Base-by-base conservation (phyloP, 805 yeast genomes). In the Candida broadrunensis region DNA sequence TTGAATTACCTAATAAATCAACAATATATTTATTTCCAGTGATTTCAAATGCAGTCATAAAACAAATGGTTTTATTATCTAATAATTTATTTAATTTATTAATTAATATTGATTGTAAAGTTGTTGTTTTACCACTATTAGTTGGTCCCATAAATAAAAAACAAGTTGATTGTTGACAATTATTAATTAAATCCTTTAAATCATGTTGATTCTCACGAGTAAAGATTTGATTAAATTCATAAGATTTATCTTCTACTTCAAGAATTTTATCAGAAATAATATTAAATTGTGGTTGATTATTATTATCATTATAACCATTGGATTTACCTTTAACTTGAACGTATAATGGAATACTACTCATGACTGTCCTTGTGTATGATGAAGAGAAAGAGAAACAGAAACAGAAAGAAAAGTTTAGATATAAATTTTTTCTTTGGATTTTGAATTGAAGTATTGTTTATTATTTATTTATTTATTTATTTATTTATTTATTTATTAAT, bases 51-150 rank as follows among this genome's bases (percentile, higher is more conserved):
- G 66, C 67, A 17, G 58, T 54, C 20, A 26, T 6, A 21, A 35
- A 26, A 2, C 46, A 14, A 30, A 44, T 11, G 37, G 46, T 15
- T 35, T 38, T 26, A 14, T 17, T 15, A 24, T 39, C 33, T 19
- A 60, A 45, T 13, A 58, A 50, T 14, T 8, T 5, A n/a, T 15
- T 7, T 14, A 29, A 15, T 29, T 29, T 29, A 29, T 29, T 5
- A 6, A 14, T 5, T 5, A 29, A 15, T 5, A 15, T 8, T 16
- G 46, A 46, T 20, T 43, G 42, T 21, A 63, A 40, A 6, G 58
- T 50, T 31, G 65, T 58, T 14, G 68, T 61, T 43, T 64, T 64
- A 12, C 68, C 69, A 32, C 61, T 50, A 8, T 61, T 61, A 5
- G 62, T 58, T 5, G 65, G 65, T 1, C 63, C 65, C 48, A 60